phyloP scores from a whole-genome alignment of 2,329 filamentous ascomycete genomes.

The Aspergillus quadricinctus region DNA sequence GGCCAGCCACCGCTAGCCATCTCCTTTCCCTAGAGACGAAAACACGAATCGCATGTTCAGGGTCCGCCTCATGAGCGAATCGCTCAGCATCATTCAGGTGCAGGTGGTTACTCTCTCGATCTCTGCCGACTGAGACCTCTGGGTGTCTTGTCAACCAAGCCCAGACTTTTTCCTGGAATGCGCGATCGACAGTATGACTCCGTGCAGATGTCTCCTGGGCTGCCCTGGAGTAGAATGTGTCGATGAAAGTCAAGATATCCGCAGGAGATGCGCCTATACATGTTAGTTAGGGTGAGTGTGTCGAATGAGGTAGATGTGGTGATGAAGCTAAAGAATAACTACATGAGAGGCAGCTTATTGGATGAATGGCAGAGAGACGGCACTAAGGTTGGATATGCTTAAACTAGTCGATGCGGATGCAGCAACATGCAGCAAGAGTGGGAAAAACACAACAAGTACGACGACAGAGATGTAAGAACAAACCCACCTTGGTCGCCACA shows the following conservation, averaged over 20 bases:
- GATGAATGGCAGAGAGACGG: neutral
- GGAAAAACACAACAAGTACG: neutral
- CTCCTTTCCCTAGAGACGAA: slow-evolving; percentile 53
- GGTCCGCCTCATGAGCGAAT: slow-evolving; percentile 3
- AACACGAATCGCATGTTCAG: slow-evolving; percentile 29
- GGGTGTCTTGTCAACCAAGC: slow-evolving; percentile 53
- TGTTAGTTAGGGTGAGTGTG: slow-evolving; percentile 16
- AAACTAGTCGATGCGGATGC: slow-evolving; percentile 1
- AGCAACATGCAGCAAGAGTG: slow-evolving; percentile 6
- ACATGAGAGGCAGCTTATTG: neutral
- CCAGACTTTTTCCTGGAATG: slow-evolving; percentile 54
- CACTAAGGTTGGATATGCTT: neutral
- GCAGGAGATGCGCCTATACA: slow-evolving; percentile 31
- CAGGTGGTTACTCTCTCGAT: slow-evolving; percentile 38
- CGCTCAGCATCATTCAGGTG: slow-evolving; percentile 39
- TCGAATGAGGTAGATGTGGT: neutral
- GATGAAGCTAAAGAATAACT: neutral
- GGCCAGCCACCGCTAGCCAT: slow-evolving; percentile 59
- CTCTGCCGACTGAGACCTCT: slow-evolving; percentile 50
- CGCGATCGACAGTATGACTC: slow-evolving; percentile 42
- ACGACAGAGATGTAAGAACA: neutral
- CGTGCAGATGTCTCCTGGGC: slow-evolving; percentile 15
- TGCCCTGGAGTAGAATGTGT: slow-evolving; percentile 32
- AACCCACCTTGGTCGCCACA: slow-evolving; percentile 49
- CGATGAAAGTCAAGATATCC: slow-evolving; percentile 32